These are phyloP conservation scores for Magnaporthales sp. DNA, from an alignment of 2,329 filamentous ascomycete genomes.

Conservation along the genomic window DNA sequence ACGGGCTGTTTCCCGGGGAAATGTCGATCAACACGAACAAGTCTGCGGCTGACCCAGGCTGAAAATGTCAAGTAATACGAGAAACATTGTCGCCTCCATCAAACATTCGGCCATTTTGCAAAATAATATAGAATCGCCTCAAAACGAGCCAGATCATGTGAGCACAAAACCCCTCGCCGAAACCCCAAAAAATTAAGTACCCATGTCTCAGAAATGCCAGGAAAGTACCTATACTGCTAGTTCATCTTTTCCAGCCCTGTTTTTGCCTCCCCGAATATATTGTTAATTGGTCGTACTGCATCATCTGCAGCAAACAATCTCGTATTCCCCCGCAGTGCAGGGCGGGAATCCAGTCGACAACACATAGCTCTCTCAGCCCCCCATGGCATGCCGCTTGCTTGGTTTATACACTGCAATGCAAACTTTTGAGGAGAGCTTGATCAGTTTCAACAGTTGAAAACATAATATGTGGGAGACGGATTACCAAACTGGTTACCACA, in stretches of 20 bases:
- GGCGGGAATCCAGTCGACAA: background rate
- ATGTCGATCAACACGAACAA: background rate
- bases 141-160: background rate
- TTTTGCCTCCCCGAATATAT: background rate
- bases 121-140: no score
- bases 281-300: background rate
- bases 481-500: no score
- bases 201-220: no score
- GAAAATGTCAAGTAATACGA: background rate
- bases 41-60: background rate
- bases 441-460: background rate
- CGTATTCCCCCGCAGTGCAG: background rate
- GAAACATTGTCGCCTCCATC: background rate
- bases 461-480: no score
- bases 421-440: no score
- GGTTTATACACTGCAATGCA: background rate
- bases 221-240: no score
- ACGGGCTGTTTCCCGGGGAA: background rate
- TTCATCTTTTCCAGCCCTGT: background rate
- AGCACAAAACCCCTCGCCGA: background rate
- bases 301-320: background rate
- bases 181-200: no score
- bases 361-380: background rate
- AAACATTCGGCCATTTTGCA: background rate
- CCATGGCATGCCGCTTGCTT: background rate